These are phyloP conservation scores for Atalantia buxifolia DNA, from an alignment of 345 rosid genomes.

Conservation along the genomic window DNA sequence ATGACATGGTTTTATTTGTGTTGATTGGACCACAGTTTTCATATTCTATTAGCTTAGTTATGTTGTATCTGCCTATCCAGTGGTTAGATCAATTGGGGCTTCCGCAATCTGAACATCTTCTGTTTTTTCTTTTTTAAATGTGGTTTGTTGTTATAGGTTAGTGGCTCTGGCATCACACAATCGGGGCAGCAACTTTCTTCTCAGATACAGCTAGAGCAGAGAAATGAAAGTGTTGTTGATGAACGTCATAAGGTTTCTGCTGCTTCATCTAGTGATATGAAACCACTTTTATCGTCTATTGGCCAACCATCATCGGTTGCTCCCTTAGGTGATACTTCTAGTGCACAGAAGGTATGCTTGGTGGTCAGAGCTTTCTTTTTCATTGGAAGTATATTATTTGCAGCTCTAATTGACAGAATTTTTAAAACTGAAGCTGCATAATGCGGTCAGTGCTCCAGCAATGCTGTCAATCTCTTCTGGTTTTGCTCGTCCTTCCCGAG, in stretches of 20 bases:
- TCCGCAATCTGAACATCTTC: not conserved
- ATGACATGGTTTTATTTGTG: not conserved
- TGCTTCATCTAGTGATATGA: constrained; percentile 38
- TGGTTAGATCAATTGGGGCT: not conserved
- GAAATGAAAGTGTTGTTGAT: constrained; percentile 54
- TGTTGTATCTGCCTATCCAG: not conserved
- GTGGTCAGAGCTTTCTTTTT: not conserved
- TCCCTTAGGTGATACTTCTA: constrained; percentile 46
- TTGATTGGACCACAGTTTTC: not conserved
- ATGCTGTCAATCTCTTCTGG: constrained; percentile 55
- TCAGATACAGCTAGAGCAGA: constrained; percentile 48
- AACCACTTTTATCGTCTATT: constrained; percentile 36
- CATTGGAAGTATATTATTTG: not conserved
- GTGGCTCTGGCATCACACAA: constrained; percentile 33
- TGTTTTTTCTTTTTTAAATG: constrained; percentile 12
- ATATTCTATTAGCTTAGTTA: not conserved
- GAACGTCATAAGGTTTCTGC: constrained; percentile 48
- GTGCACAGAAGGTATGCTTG: constrained; percentile 52
- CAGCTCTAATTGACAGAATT: constrained; percentile 4
- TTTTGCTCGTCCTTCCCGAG: constrained; percentile 64
- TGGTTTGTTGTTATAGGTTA: constrained; percentile 40
- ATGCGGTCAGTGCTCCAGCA: constrained; percentile 34
- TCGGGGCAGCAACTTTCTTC: constrained; percentile 52
- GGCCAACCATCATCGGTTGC: constrained; percentile 41
- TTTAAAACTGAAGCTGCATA: constrained; percentile 33